A percentile compares a stretch with the other conserved stretches of the same genome.
Conservation (phyloP, 768 basidiomycete species). For the Auricularia heimuer region DNA sequence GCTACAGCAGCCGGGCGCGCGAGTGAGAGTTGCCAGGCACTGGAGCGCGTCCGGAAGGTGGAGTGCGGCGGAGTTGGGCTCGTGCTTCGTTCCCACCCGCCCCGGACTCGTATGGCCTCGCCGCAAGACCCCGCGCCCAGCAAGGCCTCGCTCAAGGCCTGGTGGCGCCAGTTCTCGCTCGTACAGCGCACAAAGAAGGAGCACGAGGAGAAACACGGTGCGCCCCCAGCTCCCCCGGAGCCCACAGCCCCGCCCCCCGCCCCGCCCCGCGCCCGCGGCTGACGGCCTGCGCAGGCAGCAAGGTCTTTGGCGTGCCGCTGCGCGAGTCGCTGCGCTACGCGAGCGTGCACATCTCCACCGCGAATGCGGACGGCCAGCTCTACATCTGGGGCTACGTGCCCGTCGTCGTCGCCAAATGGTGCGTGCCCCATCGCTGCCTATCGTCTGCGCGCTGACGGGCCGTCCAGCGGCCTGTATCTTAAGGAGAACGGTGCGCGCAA, state of each 20-base stretch:
- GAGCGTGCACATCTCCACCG: conserved; percentile 88
- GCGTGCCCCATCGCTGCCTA: conserved; percentile 20
- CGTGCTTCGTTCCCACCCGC: no score
- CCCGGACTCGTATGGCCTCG: not conserved
- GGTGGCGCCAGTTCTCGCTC: conserved; percentile 73
- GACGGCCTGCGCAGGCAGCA: conserved; percentile 13
- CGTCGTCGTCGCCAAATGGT: conserved; percentile 97
- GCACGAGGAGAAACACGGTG: conserved; percentile 32
- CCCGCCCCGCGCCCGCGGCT: not conserved
- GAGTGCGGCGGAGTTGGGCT: no score
- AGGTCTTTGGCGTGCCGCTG: conserved; percentile 79
- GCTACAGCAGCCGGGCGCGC: no score
- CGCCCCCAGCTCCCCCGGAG: conserved; percentile 11
- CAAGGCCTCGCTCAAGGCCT: conserved; percentile 59
- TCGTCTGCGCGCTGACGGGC: conserved; percentile 5
- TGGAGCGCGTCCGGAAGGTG: no score
- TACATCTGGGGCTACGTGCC: conserved; percentile 94
- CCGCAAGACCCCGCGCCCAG: not conserved
- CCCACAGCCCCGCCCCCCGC: not conserved
- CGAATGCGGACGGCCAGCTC: conserved; percentile 68
- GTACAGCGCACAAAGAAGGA: conserved; percentile 54
- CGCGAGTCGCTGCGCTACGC: conserved; percentile 78
- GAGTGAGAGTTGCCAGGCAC: no score
- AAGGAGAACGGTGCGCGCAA: conserved; percentile 73
- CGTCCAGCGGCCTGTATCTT: conserved; percentile 72